These are phyloP conservation scores for Kluyveromyces wickerhamii DNA, from an alignment of 805 yeast species.

Conservation along the genomic window DNA sequence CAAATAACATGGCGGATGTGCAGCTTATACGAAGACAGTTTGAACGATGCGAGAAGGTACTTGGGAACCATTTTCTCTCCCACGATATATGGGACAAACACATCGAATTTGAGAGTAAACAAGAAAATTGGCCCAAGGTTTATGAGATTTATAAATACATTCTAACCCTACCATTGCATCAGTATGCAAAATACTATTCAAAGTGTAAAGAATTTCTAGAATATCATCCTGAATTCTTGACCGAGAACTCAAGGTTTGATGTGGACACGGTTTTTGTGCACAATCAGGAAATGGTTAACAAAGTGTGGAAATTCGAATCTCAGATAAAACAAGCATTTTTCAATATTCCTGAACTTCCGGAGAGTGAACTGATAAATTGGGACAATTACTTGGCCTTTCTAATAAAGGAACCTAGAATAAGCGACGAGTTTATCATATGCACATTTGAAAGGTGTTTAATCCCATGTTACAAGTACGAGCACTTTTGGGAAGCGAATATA, in stretches of 20 bases:
- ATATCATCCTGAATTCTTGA: conserved; percentile 28
- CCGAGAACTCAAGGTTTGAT: conserved; percentile 36
- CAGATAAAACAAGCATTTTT: conserved; percentile 51
- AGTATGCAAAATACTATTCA: conserved; percentile 70
- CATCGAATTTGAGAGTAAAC: conserved; percentile 49
- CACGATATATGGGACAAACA: conserved; percentile 80
- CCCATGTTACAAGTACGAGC: conserved; percentile 52
- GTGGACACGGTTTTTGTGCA: conserved; percentile 35
- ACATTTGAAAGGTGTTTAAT: conserved; percentile 69
- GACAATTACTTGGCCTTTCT: conserved; percentile 50
- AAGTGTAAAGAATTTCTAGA: conserved; percentile 33
- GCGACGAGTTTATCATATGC: conserved; percentile 31
- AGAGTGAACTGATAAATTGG: conserved; percentile 50
- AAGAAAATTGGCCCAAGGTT: conserved; percentile 32
- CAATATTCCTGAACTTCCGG: conserved; percentile 38
- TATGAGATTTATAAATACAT: conserved; percentile 38
- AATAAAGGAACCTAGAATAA: conserved; percentile 27
- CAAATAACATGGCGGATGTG: conserved; percentile 32
- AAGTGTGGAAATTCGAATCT: conserved; percentile 68
- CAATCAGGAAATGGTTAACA: conserved; percentile 46
- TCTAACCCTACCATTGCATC: conserved; percentile 66
- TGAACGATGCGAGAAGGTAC: conserved; percentile 37
- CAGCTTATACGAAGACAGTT: conserved; percentile 37
- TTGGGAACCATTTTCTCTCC: conserved; percentile 69
- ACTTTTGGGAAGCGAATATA: conserved; percentile 63